Conservation (phyloP, 1,284 basidiomycete genomes). For the Ustilago sp. region DNA sequence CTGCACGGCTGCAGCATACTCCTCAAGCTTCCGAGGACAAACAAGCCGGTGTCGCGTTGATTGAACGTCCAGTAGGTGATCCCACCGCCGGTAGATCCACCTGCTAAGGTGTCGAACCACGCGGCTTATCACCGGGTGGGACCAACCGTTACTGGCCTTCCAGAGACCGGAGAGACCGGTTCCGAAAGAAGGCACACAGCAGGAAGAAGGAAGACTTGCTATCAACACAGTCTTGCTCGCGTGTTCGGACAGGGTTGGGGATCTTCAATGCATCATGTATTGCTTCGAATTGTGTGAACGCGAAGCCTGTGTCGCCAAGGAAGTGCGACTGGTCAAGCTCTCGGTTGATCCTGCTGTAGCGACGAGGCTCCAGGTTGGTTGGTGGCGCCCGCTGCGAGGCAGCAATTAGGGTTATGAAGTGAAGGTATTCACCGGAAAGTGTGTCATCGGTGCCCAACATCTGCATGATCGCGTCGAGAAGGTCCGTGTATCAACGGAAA, state of each 20-base stretch:
- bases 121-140: background rate
- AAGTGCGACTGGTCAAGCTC: conserved; percentile 1
- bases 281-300: conserved; percentile 1
- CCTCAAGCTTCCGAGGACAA: conserved; percentile 1
- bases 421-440: background rate
- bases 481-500: background rate
- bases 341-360: background rate
- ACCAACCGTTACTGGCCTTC: conserved; percentile 4
- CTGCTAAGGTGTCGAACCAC: conserved; percentile 2
- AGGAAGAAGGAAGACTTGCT: conserved; percentile 13
- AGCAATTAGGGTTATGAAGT: background rate
- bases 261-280: conserved; percentile 7
- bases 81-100: conserved; percentile 6
- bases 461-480: conserved; percentile 10
- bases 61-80: background rate
- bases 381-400: background rate
- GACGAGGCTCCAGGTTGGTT: background rate
- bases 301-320: background rate
- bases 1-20: conserved; percentile 11
- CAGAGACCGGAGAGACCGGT: background rate
- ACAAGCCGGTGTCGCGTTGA: background rate
- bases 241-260: conserved; percentile 2
- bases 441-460: background rate
- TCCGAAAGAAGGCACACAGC: conserved; percentile 4
- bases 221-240: conserved; percentile 6